Base-by-base conservation (phyloP, 129 eudicot genomes). In the Ambrosia trifida region DNA sequence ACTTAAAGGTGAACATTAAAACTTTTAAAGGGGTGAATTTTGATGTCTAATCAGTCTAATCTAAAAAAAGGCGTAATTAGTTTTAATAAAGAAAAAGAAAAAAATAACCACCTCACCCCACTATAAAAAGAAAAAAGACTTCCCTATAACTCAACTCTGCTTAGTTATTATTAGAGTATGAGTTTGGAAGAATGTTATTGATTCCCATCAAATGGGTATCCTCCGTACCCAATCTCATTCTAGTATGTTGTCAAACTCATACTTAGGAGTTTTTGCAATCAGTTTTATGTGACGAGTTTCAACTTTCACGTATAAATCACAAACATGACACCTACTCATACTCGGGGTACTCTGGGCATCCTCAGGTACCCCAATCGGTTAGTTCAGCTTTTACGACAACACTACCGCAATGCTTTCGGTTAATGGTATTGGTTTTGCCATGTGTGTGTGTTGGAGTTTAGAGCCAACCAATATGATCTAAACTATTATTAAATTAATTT, bases 1-100 rank as follows among this genome's bases (percentile, higher is more conserved):
- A 89, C 64, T 75, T 94, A 61, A 85, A 89, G 96, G 98, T 94
- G 65, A 64, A 59, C n/a, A 46, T 40, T 30, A 50, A 33, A n/a
- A 50, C 50, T 57, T 30, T 51, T 3, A 61, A 35, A 57, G 1
- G 36, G 41, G 4, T 59, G 9, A 13, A 12, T 30, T 20, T 31
- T 59, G 41, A 30, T 31, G 64, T 59, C 64, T 59, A 31, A 59
- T 59, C 41, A 12, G 12, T 13, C 28, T 58, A 58, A n/a, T n/a
- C n/a, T n/a, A n/a, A n/a, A n/a, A n/a, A n/a, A n/a, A 31, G 14
- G 6, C 1, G 20, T 40, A 10, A 40, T 40, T 40, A 40, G 7
- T 36, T 7, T 40, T 40, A 8, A 8, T 40, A 7, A 17, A 17
- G n/a, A 3, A 47, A 47, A 49, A 11, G 2, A 49, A 49, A 4